A percentile compares a stretch with the other conserved stretches of the same genome.
Conservation (phyloP, 75 land plant species). For the Pinus albicaulis region DNA sequence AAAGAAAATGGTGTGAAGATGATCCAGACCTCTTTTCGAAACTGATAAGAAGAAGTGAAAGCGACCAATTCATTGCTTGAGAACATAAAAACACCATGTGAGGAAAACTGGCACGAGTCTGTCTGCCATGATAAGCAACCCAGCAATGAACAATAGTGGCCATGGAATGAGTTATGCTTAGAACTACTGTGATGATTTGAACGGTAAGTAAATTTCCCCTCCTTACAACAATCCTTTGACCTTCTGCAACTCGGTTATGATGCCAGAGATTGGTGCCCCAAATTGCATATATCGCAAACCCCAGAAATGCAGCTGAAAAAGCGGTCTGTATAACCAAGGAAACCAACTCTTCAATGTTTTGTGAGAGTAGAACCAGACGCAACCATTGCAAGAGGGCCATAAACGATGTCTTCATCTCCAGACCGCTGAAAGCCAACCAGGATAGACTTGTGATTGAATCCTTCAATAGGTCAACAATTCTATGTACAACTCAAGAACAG, state of each 20-base stretch:
- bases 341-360: not conserved
- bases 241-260: not conserved
- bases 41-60: constrained; percentile 4
- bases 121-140: not conserved
- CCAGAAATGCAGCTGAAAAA: not conserved
- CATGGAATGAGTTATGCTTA: not conserved
- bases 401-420: not conserved
- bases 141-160: not conserved
- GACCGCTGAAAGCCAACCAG: not conserved
- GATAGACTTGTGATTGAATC: not conserved
- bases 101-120: not conserved
- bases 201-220: constrained; percentile 1
- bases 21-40: not conserved
- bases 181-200: not conserved
- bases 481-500: not conserved
- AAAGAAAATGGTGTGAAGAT: constrained; percentile 2
- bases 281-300: not conserved
- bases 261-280: not conserved
- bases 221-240: not conserved
- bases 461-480: not conserved
- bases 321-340: not conserved
- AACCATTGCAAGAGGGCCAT: not conserved
- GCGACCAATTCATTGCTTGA: constrained; percentile 4
- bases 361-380: not conserved
- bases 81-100: not conserved